Percentiles rank a stretch among this genome's conserved stretches.
Conservation (phyloP, 148 eudicot genomes). For the Chenopodium suecicum region DNA sequence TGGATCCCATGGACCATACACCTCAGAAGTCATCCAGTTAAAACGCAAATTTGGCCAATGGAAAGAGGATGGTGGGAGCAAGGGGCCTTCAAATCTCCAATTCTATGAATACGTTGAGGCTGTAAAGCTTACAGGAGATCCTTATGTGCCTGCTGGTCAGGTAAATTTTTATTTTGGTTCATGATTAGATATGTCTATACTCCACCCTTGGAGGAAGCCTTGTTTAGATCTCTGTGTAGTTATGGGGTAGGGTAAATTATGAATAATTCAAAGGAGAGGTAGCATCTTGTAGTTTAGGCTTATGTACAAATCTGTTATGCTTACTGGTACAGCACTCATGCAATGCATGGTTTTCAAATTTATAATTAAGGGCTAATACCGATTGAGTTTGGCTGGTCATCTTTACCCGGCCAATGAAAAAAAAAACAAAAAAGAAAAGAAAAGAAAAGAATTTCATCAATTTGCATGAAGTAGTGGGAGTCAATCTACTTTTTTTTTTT, state of each 20-base stretch:
- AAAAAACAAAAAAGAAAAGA: too few relatives aligned
- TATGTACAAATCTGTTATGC: not conserved
- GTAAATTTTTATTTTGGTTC: conserved; percentile 33
- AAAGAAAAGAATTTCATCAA: too few relatives aligned
- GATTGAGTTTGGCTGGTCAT: too few relatives aligned
- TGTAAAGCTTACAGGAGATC: conserved; percentile 92
- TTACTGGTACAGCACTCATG: not conserved
- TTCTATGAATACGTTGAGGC: conserved; percentile 99
- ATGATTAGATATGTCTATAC: not conserved
- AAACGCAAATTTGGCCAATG: conserved; percentile 93
- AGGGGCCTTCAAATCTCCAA: conserved; percentile 51
- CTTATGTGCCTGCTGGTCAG: conserved; percentile 97
- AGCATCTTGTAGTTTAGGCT: not conserved
- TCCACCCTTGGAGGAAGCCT: not conserved
- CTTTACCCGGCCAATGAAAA: too few relatives aligned
- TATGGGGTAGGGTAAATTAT: not conserved
- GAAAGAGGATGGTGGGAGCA: conserved; percentile 57
- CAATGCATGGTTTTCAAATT: too few relatives aligned
- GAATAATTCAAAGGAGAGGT: not conserved
- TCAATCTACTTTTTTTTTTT: too few relatives aligned
- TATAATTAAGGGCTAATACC: too few relatives aligned
- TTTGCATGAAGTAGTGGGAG: too few relatives aligned
- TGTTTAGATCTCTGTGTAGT: not conserved
- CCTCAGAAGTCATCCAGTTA: conserved; percentile 88
- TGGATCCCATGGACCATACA: conserved; percentile 71